Conservation (phyloP, 805 yeast species). For the Candida tallmaniae region DNA sequence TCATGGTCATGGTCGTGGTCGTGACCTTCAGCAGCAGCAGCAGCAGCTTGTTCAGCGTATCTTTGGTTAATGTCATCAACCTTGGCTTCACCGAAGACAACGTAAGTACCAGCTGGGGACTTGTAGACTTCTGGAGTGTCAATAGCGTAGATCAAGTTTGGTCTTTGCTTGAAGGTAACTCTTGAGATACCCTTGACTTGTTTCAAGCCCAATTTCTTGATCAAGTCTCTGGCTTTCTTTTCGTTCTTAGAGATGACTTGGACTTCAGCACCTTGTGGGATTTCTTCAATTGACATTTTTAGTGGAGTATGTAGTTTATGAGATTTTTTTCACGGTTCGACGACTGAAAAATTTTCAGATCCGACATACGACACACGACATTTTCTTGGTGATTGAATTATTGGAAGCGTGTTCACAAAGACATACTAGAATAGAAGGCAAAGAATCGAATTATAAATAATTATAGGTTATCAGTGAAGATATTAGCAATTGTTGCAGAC, state of each 20-base stretch:
- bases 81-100: constrained; percentile 97
- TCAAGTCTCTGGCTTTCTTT: constrained; percentile 89
- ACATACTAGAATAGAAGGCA: too few species aligned
- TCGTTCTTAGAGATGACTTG: constrained; percentile 83
- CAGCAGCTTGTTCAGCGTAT: constrained; percentile 59
- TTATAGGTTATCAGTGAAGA: too few species aligned
- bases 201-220: constrained; percentile 85
- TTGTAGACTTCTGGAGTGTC: constrained; percentile 93
- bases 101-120: constrained; percentile 88
- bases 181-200: constrained; percentile 88
- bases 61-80: constrained; percentile 89
- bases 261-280: constrained; percentile 78
- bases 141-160: constrained; percentile 86
- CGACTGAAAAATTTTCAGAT: constrained; percentile 10
- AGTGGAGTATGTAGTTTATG: too few species aligned
- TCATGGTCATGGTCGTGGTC: constrained; percentile 11
- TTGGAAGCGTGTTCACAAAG: too few species aligned
- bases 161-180: constrained; percentile 92
- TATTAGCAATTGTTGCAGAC: too few species aligned
- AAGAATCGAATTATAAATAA: too few species aligned
- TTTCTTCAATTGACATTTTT: constrained; percentile 47
- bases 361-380: too few species aligned
- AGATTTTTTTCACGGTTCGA: not conserved
- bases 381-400: too few species aligned
- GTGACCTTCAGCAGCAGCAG: constrained; percentile 32